phyloP scores from a whole-genome alignment of 495 filamentous ascomycete species.

The Penicillium taxi region DNA sequence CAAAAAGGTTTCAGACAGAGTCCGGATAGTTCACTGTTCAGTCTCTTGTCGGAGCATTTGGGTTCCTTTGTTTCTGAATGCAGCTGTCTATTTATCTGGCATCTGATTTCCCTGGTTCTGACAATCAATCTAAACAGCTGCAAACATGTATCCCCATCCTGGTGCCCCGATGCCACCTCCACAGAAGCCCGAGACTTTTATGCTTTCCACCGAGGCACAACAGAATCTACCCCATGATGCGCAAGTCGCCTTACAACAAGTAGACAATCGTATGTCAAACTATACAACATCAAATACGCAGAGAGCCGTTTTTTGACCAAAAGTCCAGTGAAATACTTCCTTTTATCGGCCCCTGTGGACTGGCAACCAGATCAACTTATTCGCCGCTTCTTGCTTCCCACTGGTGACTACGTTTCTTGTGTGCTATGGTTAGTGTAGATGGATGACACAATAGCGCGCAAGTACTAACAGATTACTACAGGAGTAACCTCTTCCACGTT shows the following conservation, averaged over 20 bases:
- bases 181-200: constrained; percentile 96
- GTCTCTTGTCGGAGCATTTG: no score
- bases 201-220: constrained; percentile 93
- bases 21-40: neutral
- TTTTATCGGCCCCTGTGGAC: constrained; percentile 96
- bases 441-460: no score
- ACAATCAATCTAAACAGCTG: constrained; percentile 7
- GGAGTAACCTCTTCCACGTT: constrained; percentile 98
- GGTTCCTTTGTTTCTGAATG: constrained; percentile 12
- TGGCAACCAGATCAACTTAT: constrained; percentile 97
- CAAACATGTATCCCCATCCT: constrained; percentile 45
- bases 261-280: constrained; percentile 81
- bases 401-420: constrained; percentile 97
- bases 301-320: constrained; percentile 11
- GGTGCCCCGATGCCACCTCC: constrained; percentile 55
- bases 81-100: constrained; percentile 11
- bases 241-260: constrained; percentile 94
- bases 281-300: neutral
- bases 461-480: no score
- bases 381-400: constrained; percentile 86
- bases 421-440: constrained; percentile 69
- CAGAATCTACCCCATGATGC: constrained; percentile 93
- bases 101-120: constrained; percentile 13
- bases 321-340: constrained; percentile 90
- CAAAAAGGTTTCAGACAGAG: neutral